Conservation (phyloP, 352 stramenopile species). For the Phytophthora lateralis region DNA sequence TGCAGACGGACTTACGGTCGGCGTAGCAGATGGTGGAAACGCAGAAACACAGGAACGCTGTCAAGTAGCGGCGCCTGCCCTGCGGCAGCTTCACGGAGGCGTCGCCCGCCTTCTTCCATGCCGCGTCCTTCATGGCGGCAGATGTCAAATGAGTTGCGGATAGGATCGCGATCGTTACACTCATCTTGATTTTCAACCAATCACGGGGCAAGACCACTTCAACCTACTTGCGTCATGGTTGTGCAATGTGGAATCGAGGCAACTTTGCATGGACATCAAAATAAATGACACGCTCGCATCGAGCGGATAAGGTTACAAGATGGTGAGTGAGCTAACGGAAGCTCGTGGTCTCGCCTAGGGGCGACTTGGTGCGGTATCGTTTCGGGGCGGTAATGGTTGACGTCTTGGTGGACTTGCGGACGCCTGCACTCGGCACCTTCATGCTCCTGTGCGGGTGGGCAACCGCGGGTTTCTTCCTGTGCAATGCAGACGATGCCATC, state of each 20-base stretch:
- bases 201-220: slow-evolving; percentile 19
- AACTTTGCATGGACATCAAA: slow-evolving; percentile 14
- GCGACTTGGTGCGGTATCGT: slow-evolving; percentile 39
- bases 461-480: slow-evolving; percentile 31
- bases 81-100: slow-evolving; percentile 22
- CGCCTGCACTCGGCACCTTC: slow-evolving; percentile 16
- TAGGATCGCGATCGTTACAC: slow-evolving; percentile 24
- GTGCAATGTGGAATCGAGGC: background rate
- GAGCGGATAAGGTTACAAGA: slow-evolving; percentile 36
- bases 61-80: slow-evolving; percentile 69
- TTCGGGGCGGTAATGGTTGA: slow-evolving; percentile 38
- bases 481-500: slow-evolving; percentile 2
- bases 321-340: slow-evolving; percentile 26
- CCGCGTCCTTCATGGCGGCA: slow-evolving; percentile 18
- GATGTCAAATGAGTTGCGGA: slow-evolving; percentile 25
- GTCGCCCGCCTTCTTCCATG: slow-evolving; percentile 26
- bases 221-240: slow-evolving; percentile 3
- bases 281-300: slow-evolving; percentile 21
- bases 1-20: slow-evolving; percentile 52
- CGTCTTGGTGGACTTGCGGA: slow-evolving; percentile 29
- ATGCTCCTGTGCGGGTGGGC: slow-evolving; percentile 21
- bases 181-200: slow-evolving; percentile 38
- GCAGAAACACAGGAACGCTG: slow-evolving; percentile 71
- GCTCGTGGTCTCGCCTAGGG: slow-evolving; percentile 35
- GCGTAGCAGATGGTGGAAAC: slow-evolving; percentile 88